Base-by-base conservation (phyloP, 345 rosid genomes). In the Boechera divaricarpa region DNA sequence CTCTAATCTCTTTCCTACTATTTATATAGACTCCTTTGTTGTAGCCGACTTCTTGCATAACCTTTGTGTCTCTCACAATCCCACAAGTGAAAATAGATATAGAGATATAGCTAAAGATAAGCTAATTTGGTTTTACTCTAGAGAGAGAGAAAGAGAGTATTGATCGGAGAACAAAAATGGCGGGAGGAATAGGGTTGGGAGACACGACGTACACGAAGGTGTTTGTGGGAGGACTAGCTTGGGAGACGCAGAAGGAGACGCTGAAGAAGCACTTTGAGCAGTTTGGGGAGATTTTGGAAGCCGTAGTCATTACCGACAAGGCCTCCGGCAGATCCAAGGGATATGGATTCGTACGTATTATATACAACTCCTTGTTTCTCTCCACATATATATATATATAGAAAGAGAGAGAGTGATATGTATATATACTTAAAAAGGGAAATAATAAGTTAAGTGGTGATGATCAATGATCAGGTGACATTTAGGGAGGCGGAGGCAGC, bases 251-350 rank as follows among this genome's bases (percentile, higher is more conserved):
- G 61, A 94, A 91, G 83, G 98, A 94, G 67, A 94, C 97, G 53
- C 86, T 94, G 96, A 89, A 89, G 91, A 91, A 87, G 52, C 90
- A 94, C 76, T 94, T 94, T 61, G 96, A 94, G 69, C 93, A 91
- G 87, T 94, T 94, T 70, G 98, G 98, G 16, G 98, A 94, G 76
- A 94, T 94, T 86, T 79, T 91, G 82, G 98, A 94, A 83, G 98
- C 98, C 59, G 98, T 91, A 8, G 98, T 94, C 82, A 94, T 94
- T 83, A 85, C 94, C 69, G 98, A 91, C 77, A 94, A 94, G 82
- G 94, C 98, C 69, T 87, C 97, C 2, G 98, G 96, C 76, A 90
- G 98, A 89, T 94, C 98, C 88, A 94, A 94, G 77, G 98, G 98
- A 77, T 94, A 94, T 31, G 98, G 98, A 81, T 94, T 94, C 76